Conservation (phyloP, 768 basidiomycete genomes). For the Rhizopogon vesiculosus region DNA sequence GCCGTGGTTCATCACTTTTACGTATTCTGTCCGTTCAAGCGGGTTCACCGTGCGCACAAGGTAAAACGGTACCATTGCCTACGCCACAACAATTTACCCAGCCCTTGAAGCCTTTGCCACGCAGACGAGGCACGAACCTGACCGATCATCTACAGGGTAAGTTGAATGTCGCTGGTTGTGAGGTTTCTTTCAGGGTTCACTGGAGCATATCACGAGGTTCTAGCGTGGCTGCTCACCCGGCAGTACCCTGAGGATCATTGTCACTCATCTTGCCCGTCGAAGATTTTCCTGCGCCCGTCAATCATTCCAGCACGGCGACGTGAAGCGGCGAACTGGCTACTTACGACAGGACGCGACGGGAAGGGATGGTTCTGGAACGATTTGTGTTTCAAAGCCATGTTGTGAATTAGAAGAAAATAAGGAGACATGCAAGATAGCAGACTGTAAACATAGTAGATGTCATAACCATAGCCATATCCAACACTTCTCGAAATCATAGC, state of each 20-base stretch:
- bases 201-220: background rate
- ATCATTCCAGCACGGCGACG: no score
- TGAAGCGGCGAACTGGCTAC: background rate
- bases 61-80: background rate
- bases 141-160: background rate
- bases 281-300: no score
- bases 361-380: background rate
- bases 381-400: background rate
- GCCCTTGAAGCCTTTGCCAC: background rate
- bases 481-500: slow-evolving; percentile 16
- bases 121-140: background rate
- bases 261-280: no score
- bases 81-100: background rate
- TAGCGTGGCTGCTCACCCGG: background rate
- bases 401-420: slow-evolving; percentile 1
- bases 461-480: slow-evolving; percentile 15
- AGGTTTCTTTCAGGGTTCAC: background rate
- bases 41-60: background rate
- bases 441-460: slow-evolving; percentile 7
- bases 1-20: no score
- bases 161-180: background rate
- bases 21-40: background rate
- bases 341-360: background rate
- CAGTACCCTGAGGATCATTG: no score
- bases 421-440: background rate